Percentiles rank a stretch among this genome's conserved stretches.
Evolutionary conservation across 148 eudicot genomes (phyloP).

Genomic region (Oxyria digyna): DNA sequence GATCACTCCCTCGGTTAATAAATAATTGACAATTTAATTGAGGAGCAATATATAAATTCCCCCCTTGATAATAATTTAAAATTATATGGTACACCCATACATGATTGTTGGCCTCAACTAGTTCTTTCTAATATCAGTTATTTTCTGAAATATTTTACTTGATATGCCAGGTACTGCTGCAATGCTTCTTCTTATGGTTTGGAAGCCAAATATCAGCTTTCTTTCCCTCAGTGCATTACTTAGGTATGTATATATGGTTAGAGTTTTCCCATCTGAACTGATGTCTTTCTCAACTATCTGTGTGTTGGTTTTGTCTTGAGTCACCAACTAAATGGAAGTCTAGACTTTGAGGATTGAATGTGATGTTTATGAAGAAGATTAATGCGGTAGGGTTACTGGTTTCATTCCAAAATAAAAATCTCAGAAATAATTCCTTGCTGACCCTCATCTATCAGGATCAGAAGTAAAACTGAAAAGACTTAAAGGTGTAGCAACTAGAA

Average conservation of each 20-base stretch:
- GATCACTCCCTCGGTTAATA: too few species aligned
- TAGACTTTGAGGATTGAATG: not conserved
- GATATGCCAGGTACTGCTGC: slow-evolving; percentile 71
- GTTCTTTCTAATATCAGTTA: not conserved
- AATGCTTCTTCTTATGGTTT: slow-evolving; percentile 77
- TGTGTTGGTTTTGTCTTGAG: not conserved
- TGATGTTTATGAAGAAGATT: not conserved
- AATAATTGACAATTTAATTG: too few species aligned
- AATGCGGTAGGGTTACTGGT: not conserved
- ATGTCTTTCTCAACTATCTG: not conserved
- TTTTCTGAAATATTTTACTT: slow-evolving; percentile 6
- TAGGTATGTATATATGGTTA: slow-evolving; percentile 31
- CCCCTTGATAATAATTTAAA: not conserved
- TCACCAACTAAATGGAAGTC: not conserved
- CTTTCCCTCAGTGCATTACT: slow-evolving; percentile 56
- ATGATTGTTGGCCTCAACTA: not conserved
- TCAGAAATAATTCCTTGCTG: not conserved
- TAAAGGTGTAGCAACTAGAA: not conserved
- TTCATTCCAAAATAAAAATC: not conserved
- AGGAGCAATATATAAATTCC: not conserved
- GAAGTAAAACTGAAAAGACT: not conserved
- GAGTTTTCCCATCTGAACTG: not conserved
- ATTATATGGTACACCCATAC: not conserved
- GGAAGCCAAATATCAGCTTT: slow-evolving; percentile 73
- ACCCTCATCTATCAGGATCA: not conserved